Evolutionary conservation across 169 alveolate species (phyloP), one percentile per base, ranked within the genome.

Genomic region (Eimeria zaria): DNA sequence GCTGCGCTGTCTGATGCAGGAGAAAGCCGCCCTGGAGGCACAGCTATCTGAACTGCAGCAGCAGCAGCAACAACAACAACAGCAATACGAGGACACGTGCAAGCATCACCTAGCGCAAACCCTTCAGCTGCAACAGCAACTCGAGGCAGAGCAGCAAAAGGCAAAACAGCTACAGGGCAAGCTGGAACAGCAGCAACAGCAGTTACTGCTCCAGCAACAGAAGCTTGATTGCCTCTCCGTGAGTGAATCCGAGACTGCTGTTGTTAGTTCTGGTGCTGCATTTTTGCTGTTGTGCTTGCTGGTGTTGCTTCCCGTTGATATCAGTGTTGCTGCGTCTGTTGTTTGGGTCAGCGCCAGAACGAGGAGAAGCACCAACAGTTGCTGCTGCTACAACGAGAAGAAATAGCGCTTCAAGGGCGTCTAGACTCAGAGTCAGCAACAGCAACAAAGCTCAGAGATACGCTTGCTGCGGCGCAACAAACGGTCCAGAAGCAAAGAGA

Each of bases 1-100:
- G 53, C 90, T 81, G 90, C 90, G 90, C 74, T 81, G 90, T 30
- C 71, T 81, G 30, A 81, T 81, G 90, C 90, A 81, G 27, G 90
- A 81, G 71, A 81, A 81, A 48, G 90, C 90, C 16, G 90, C 71
- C 53, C 74, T 81, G 30, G 90, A 81, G 46, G 90, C 74, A n/a
- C 90, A 81, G 73, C 74, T 81, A 30, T 81, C 74, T 20, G 74
- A 81, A 16, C 71, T 51, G 12, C 90, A 81, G 71, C 90, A 81
- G 33, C 74, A 81, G 51, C 90, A 81, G 90, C 74, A 81, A 41
- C 51, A 81, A 36, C 90, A 81, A 4, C 5, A 81, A 36, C 90
- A 81, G 12, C 90, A 81, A 55, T 60, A 81, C 30, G 73, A 81
- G 18, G 90, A 81, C 27, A 53, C 90, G 48, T 53, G 90, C 90